phyloP scores from a whole-genome alignment of 306 rosid species.

The Chamaecrista fasciculata region DNA sequence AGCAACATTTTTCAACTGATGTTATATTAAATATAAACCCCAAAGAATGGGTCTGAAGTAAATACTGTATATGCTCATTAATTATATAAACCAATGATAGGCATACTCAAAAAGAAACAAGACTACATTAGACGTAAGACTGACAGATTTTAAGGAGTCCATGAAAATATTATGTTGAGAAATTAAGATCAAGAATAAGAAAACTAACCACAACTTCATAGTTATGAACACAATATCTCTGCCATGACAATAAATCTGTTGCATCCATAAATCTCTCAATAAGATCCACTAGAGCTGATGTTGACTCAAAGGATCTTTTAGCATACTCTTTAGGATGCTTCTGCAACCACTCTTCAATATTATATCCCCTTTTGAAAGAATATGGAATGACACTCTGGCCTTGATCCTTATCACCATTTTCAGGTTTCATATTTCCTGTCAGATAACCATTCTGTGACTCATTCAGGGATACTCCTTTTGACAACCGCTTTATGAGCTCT shows the following conservation, averaged over 20 bases:
- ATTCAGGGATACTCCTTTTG: slow-evolving; percentile 33
- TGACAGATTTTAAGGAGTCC: not conserved
- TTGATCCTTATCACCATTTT: slow-evolving; percentile 19
- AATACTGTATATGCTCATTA: not conserved
- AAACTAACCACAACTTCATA: slow-evolving; percentile 39
- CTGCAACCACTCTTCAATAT: slow-evolving; percentile 41
- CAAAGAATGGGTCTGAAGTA: not conserved
- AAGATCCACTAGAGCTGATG: slow-evolving; percentile 33
- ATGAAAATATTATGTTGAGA: not conserved
- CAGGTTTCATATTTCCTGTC: slow-evolving; percentile 12
- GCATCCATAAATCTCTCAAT: slow-evolving; percentile 26
- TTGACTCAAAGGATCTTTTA: slow-evolving; percentile 1
- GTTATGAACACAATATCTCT: slow-evolving; percentile 30
- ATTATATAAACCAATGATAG: not conserved
- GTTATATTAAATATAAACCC: not conserved
- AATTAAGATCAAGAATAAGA: slow-evolving; percentile 9
- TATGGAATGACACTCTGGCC: slow-evolving; percentile 18
- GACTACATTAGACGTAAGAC: not conserved
- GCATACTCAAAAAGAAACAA: not conserved
- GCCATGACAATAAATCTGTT: slow-evolving; percentile 25
- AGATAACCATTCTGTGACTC: slow-evolving; percentile 19
- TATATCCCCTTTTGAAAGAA: slow-evolving; percentile 28
- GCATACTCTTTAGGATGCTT: slow-evolving; percentile 22
- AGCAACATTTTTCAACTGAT: not conserved
- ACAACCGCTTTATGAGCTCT: slow-evolving; percentile 26